These are phyloP conservation scores for Secale cereale DNA, from an alignment of 176 grass and related monocot species.

Conservation along the genomic window DNA sequence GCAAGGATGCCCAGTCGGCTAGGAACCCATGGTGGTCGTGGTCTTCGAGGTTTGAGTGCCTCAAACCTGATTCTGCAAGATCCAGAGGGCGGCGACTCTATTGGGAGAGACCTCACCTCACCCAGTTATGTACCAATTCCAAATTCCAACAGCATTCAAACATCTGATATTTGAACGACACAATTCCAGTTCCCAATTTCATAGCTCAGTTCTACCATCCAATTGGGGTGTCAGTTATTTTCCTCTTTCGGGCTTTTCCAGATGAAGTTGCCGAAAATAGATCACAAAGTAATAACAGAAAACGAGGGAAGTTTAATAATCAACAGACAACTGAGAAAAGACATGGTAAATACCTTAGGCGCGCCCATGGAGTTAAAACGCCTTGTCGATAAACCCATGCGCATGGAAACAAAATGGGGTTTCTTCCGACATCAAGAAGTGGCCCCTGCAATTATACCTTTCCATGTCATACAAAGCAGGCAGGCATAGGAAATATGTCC, in stretches of 20 bases:
- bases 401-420: slow-evolving; percentile 96
- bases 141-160: neutral
- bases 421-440: slow-evolving; percentile 95
- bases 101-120: neutral
- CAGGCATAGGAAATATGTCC: slow-evolving; percentile 8
- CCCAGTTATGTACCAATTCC: neutral
- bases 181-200: neutral
- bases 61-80: neutral
- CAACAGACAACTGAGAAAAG: neutral
- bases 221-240: neutral
- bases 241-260: slow-evolving; percentile 1
- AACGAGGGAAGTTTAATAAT: neutral
- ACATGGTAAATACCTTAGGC: slow-evolving; percentile 52
- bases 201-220: neutral
- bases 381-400: slow-evolving; percentile 98
- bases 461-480: slow-evolving; percentile 18
- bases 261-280: neutral
- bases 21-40: neutral
- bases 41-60: neutral
- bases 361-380: slow-evolving; percentile 80
- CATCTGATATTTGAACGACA: neutral
- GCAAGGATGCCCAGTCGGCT: neutral
- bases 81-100: neutral
- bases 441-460: slow-evolving; percentile 66
- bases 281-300: slow-evolving; percentile 6